phyloP scores from a whole-genome alignment of 108 stramenopile species.

The Cyclotella cryptica region DNA sequence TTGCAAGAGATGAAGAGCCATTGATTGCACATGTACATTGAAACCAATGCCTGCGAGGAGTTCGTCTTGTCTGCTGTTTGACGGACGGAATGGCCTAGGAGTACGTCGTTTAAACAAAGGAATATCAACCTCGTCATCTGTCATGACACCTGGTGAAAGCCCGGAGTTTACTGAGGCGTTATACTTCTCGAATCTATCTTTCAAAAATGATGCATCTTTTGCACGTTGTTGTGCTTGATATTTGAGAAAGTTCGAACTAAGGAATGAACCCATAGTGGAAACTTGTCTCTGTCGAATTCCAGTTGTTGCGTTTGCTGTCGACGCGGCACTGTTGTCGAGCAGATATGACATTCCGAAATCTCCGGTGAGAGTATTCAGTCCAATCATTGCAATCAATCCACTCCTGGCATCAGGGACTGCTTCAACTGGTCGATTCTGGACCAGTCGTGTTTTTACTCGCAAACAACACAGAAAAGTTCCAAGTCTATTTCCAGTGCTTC shows the following conservation, averaged over 20 bases:
- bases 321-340: conserved; percentile 42
- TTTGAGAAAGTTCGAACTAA: conserved; percentile 64
- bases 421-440: neutral
- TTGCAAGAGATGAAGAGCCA: conserved; percentile 62
- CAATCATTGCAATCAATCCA: conserved; percentile 72
- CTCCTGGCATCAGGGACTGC: conserved; percentile 13
- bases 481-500: conserved; percentile 43
- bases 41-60: conserved; percentile 80
- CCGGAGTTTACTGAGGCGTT: conserved; percentile 27
- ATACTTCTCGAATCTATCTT: conserved; percentile 56
- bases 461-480: conserved; percentile 64
- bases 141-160: conserved; percentile 28
- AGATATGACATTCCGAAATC: conserved; percentile 50
- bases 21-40: conserved; percentile 79
- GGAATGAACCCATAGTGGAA: conserved; percentile 82
- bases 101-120: conserved; percentile 65
- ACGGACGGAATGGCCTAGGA: conserved; percentile 82
- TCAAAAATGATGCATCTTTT: conserved; percentile 52
- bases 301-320: neutral
- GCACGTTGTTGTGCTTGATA: conserved; percentile 59
- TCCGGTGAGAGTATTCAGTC: conserved; percentile 65
- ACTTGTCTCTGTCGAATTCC: conserved; percentile 64
- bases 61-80: conserved; percentile 57
- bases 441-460: conserved; percentile 36
- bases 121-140: conserved; percentile 39